phyloP scores from a whole-genome alignment of 2,329 filamentous ascomycete genomes.

The Fusarium lateritium region DNA sequence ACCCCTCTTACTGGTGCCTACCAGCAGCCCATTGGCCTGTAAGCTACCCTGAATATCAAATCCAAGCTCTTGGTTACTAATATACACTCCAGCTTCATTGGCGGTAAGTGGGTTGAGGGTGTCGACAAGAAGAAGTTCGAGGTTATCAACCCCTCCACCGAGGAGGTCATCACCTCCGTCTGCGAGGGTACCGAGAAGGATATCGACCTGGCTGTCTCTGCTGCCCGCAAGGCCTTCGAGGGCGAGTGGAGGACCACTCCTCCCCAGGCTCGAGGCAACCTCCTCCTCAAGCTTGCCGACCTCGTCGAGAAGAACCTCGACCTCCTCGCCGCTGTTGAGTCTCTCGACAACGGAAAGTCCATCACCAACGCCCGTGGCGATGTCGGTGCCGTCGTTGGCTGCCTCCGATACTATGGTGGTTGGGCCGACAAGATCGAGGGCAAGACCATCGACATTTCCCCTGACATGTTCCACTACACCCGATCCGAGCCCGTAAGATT shows the following conservation, averaged over 20 bases:
- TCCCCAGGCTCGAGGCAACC: constrained; percentile 78
- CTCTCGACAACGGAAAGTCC: constrained; percentile 90
- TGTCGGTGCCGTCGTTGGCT: constrained; percentile 75
- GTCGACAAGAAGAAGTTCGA: constrained; percentile 93
- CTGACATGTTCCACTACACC: constrained; percentile 88
- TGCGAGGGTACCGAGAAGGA: constrained; percentile 91
- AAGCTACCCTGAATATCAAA: constrained; percentile 52
- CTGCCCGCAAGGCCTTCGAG: constrained; percentile 89
- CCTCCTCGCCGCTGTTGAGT: constrained; percentile 84
- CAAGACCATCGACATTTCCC: constrained; percentile 85
- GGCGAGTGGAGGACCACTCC: constrained; percentile 77
- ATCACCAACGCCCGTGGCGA: constrained; percentile 83
- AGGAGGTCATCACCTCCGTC: constrained; percentile 87
- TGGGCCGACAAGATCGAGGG: constrained; percentile 94
- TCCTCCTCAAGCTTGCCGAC: constrained; percentile 83
- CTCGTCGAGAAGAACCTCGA: constrained; percentile 84
- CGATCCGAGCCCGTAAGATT: constrained; percentile 75
- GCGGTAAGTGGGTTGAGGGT: constrained; percentile 87
- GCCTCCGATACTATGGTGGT: constrained; percentile 82
- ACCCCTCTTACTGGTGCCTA: constrained; percentile 75
- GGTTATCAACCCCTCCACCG: constrained; percentile 89
- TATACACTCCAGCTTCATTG: constrained; percentile 78
- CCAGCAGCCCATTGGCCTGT: constrained; percentile 74
- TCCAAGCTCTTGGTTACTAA: constrained; percentile 38
- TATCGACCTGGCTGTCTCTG: constrained; percentile 83